phyloP scores from a whole-genome alignment of 2,329 filamentous ascomycete genomes.

The Aotearoamyces nothofagi region DNA sequence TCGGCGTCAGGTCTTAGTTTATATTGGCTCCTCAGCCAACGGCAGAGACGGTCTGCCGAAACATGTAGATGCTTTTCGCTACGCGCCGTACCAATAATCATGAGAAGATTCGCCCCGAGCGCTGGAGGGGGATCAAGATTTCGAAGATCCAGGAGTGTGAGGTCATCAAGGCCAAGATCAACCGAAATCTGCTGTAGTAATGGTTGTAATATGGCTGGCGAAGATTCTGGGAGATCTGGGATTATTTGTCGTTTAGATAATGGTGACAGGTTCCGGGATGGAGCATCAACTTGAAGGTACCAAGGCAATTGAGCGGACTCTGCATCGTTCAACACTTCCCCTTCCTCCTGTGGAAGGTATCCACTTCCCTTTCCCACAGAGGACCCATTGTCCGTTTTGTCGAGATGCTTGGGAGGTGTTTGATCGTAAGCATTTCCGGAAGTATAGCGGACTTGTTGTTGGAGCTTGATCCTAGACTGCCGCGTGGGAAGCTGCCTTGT shows the following conservation, averaged over 20 bases:
- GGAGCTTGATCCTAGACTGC: too few species aligned
- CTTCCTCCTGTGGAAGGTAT: constrained; percentile 1
- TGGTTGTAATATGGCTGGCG: constrained; percentile 56
- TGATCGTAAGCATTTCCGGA: too few species aligned
- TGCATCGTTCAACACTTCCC: constrained; percentile 3
- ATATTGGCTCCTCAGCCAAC: constrained; percentile 65
- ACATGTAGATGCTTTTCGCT: constrained; percentile 90
- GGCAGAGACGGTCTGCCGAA: constrained; percentile 74
- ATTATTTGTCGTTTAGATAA: constrained; percentile 37
- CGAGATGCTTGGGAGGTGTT: too few species aligned
- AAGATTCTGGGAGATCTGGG: constrained; percentile 37
- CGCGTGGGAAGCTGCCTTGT: too few species aligned
- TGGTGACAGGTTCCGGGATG: constrained; percentile 20
- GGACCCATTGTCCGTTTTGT: constrained; percentile 1
- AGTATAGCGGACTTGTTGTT: too few species aligned
- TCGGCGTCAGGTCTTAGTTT: constrained; percentile 67
- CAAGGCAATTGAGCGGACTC: constrained; percentile 40
- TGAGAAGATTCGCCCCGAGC: constrained; percentile 75
- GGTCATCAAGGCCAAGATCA: constrained; percentile 72
- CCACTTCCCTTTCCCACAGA: too few species aligned
- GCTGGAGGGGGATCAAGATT: constrained; percentile 73
- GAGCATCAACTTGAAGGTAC: constrained; percentile 65
- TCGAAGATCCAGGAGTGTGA: constrained; percentile 71
- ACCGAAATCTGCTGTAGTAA: constrained; percentile 68
- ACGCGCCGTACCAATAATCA: constrained; percentile 83